Conservation (phyloP, 2,329 filamentous ascomycete genomes). For the Neurospora sp. region DNA sequence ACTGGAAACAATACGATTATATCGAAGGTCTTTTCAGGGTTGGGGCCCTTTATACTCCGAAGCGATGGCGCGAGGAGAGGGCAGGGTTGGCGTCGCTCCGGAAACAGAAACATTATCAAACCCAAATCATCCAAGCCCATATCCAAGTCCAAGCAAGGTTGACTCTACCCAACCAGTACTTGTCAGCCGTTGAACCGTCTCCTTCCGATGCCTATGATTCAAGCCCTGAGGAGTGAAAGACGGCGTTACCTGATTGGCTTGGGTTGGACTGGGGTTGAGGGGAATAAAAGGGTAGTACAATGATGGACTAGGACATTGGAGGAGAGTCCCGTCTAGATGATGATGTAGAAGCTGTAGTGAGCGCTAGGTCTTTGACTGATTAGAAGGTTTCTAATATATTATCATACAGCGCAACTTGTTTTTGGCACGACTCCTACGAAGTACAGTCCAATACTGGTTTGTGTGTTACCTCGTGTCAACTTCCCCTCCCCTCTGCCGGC, state of each 20-base stretch:
- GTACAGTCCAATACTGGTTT: no score
- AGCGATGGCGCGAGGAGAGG: background rate
- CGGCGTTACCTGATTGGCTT: background rate
- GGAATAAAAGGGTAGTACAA: background rate
- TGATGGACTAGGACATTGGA: background rate
- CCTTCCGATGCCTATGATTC: background rate
- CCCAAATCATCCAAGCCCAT: background rate
- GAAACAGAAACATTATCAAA: background rate
- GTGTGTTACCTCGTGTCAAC: no score
- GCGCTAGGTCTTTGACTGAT: no score
- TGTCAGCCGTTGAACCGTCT: background rate
- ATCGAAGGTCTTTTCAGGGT: accelerated
- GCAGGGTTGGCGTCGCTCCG: background rate
- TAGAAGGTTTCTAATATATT: no score
- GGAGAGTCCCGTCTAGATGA: no score
- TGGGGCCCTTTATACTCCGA: background rate
- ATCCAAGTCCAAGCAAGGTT: background rate
- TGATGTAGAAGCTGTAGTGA: no score
- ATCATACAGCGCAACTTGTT: no score
- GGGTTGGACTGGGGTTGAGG: background rate
- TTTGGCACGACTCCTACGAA: no score
- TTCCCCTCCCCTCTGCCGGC: no score
- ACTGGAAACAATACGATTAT: background rate
- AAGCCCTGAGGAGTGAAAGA: background rate
- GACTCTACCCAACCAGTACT: background rate